Base-by-base conservation (phyloP, 495 filamentous ascomycete genomes). In the Ascodesmis nigricans region DNA sequence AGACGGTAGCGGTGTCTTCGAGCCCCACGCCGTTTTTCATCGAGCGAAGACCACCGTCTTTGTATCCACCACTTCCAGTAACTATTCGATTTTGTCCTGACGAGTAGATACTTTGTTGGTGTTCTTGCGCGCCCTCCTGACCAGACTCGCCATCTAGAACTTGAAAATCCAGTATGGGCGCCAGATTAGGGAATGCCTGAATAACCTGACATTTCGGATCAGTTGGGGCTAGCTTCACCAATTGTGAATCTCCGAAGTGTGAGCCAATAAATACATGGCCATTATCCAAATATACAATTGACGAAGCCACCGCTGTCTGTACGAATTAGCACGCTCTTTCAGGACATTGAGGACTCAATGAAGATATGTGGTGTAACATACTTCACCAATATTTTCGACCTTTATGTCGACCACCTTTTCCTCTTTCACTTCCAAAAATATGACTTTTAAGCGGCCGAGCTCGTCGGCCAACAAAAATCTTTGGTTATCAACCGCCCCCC, bases 71-170 rank as follows among this genome's bases (percentile, higher is more conserved):
- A 25, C 83, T 91, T 5, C 78, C 83, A 2, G 84, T 78, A 5
- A 99, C 80, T 36, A 99, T 75, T 19, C 90, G 66, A 35, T 87
- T 83, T 57, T 95, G 90, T 1, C 90, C 90, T 3, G 84, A 91
- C 0, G 82, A 92, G 40, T 52, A 52, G 57, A 49, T 35, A 11
- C 45, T 43, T 11, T 42, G 49, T 17, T 69, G 56, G n/a, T n/a
- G n/a, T n/a, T n/a, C n/a, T n/a, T n/a, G n/a, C n/a, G n/a, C n/a
- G 21, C 50, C 71, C 39, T 84, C 78, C 29, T 69, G 70, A 32
- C 72, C 66, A 17, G 80, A 65, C 0, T 83, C 82, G 61, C 93
- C 73, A 49, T 95, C 84, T 77, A 95, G 90, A 7, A 95, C 68
- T 3, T 74, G 75, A 34, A 95, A 91, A 47, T 99, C 87, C 9